Base-by-base conservation (phyloP, 768 basidiomycete species). In the Pleurotus ostreatus region DNA sequence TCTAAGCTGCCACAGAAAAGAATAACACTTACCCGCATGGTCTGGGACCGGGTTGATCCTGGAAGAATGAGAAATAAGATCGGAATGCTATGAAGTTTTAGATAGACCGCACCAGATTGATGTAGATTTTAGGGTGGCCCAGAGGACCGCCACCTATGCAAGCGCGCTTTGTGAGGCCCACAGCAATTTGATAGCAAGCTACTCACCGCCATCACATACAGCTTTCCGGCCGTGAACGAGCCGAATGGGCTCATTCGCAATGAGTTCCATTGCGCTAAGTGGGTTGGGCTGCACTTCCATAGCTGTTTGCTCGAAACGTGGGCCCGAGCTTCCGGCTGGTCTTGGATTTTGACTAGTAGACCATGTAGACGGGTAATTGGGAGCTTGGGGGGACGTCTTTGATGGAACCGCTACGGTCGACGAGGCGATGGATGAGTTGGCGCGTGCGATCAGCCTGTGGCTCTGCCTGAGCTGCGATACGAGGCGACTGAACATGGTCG, bases 111-210 rank as follows among this genome's bases (percentile, higher is more conserved):
- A 94, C 94, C 68, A 99, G 70, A 75, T 98, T 98, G 70, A 99
- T 94, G 66, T 83, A 98, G 58, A 98, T 85, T 77, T 94, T 95
- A 4, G 97, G 97, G 68, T 99, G 97, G 20, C 97, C 97, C 25
- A 99, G 80, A 43, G 97, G 83, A 9, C 96, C 97, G 68, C 86
- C 88, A 72, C 96, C 96, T 98, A 68, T 0, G 46, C 37, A 5
- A 43, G 52, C 51, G 52, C 18, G 18, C 41, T 55, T 56, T 59
- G 13, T 55, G 46, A 40, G 41, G 18, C 46, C 58, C 55, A 55
- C 43, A 49, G 26, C 55, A 16, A 16, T 49, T 49, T 5, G 43
- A n/a, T 51, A 56, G 30, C 41, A 34, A 22, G 18, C 34, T 37
- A 76, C 92, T 63, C 62, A 98, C 97, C 96, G 65, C 97, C 97